These are phyloP conservation scores for Aspergillus sp. DNA, from an alignment of 2,329 filamentous ascomycete genomes.

Conservation along the genomic window DNA sequence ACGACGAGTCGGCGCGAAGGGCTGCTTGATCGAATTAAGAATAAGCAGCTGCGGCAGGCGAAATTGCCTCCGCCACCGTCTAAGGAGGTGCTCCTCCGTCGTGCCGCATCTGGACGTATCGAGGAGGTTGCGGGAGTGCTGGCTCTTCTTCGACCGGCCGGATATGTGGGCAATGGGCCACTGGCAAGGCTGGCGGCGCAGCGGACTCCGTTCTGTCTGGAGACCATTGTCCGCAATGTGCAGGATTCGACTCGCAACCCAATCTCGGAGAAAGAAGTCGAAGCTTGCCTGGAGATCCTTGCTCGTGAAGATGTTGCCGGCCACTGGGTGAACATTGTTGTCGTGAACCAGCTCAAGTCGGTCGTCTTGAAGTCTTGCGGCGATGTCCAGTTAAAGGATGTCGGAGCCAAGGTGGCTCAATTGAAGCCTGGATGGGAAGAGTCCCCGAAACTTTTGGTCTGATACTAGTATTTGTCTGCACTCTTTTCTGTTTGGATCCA, in stretches of 20 bases:
- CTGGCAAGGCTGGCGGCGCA: slow-evolving; percentile 38
- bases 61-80: slow-evolving; percentile 48
- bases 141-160: slow-evolving; percentile 56
- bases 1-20: slow-evolving; percentile 52
- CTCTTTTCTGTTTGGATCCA: slow-evolving; percentile 9
- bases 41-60: slow-evolving; percentile 60
- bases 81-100: slow-evolving; percentile 59
- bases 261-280: slow-evolving; percentile 50
- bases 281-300: slow-evolving; percentile 49
- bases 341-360: slow-evolving; percentile 45
- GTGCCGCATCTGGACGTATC: slow-evolving; percentile 65
- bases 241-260: slow-evolving; percentile 62
- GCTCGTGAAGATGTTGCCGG: slow-evolving; percentile 48
- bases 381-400: slow-evolving; percentile 37
- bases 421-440: slow-evolving; percentile 31
- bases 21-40: slow-evolving; percentile 73
- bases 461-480: slow-evolving; percentile 2
- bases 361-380: slow-evolving; percentile 47
- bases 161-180: slow-evolving; percentile 32
- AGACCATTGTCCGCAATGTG: slow-evolving; percentile 62
- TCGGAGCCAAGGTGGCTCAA: slow-evolving; percentile 32
- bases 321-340: slow-evolving; percentile 51
- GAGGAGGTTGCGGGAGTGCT: slow-evolving; percentile 69
- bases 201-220: slow-evolving; percentile 66
- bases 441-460: slow-evolving; percentile 8